These are phyloP conservation scores for Cordyceps cicadae DNA, from an alignment of 2,329 filamentous ascomycete species.

Conservation along the genomic window DNA sequence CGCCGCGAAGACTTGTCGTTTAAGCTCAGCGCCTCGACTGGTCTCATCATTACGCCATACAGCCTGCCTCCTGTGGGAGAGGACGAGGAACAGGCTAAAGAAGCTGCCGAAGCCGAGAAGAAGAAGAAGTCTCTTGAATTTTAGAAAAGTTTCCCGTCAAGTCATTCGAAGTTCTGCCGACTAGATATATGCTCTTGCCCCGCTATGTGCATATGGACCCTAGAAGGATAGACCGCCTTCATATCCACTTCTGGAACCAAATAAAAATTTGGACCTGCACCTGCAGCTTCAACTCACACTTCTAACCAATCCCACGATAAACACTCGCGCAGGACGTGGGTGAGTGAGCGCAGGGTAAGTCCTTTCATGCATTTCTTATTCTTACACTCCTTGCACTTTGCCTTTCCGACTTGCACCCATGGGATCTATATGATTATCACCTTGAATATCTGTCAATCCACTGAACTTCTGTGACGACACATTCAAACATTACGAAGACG, in stretches of 20 bases:
- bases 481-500: conserved; percentile 35
- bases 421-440: conserved; percentile 39
- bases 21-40: conserved; percentile 69
- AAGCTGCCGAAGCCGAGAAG: conserved; percentile 37
- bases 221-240: conserved; percentile 4
- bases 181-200: conserved; percentile 11
- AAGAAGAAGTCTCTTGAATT: conserved; percentile 65
- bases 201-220: conserved; percentile 11
- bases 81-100: conserved; percentile 38
- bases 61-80: conserved; percentile 81
- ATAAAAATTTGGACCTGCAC: conserved; percentile 8
- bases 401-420: background rate
- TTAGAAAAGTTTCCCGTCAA: conserved; percentile 25
- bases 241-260: conserved; percentile 4
- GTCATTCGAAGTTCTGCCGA: background rate
- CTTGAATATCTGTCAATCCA: conserved; percentile 53
- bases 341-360: conserved; percentile 15
- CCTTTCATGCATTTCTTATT: background rate
- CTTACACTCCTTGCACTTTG: conserved; percentile 1
- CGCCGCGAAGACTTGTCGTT: conserved; percentile 85
- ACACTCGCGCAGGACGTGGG: conserved; percentile 11
- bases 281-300: background rate
- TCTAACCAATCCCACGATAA: background rate
- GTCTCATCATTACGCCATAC: conserved; percentile 79
- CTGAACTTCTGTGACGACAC: conserved; percentile 42